Percentiles rank a stretch among this genome's conserved stretches.
phyloP scores from a whole-genome alignment of 2,329 filamentous ascomycete species.

The Colletotrichum theobromicola region DNA sequence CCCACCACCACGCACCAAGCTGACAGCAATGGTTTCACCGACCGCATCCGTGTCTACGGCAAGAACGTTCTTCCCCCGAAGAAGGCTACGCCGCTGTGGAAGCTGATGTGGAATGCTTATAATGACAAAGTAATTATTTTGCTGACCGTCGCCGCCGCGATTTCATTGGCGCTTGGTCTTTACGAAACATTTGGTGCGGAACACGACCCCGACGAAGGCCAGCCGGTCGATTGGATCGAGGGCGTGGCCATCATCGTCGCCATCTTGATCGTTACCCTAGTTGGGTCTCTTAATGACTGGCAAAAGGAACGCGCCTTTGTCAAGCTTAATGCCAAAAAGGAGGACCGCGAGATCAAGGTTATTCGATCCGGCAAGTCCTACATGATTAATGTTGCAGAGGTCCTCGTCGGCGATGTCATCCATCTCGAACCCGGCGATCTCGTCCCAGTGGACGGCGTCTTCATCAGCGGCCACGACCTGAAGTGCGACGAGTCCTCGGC shows the following conservation, averaged over 20 bases:
- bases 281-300: constrained; percentile 70
- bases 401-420: constrained; percentile 73
- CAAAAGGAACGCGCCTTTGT: constrained; percentile 72
- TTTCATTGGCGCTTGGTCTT: constrained; percentile 70
- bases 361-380: constrained; percentile 69
- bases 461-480: constrained; percentile 59
- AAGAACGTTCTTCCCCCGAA: constrained; percentile 68
- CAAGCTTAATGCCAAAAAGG: constrained; percentile 65
- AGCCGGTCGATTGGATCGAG: constrained; percentile 67
- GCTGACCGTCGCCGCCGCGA: constrained; percentile 67
- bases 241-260: constrained; percentile 71
- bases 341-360: constrained; percentile 69
- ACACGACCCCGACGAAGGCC: constrained; percentile 44
- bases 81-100: constrained; percentile 65
- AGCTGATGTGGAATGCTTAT: constrained; percentile 70
- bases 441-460: constrained; percentile 73
- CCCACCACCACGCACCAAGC: constrained; percentile 1
- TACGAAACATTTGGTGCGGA: constrained; percentile 67
- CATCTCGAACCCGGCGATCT: constrained; percentile 73
- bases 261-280: constrained; percentile 67
- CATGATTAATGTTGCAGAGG: constrained; percentile 68
- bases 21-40: constrained; percentile 34
- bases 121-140: constrained; percentile 73
- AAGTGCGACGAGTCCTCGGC: constrained; percentile 77
- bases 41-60: constrained; percentile 63